phyloP scores from a whole-genome alignment of 306 rosid genomes.

The Cicer bijugum region DNA sequence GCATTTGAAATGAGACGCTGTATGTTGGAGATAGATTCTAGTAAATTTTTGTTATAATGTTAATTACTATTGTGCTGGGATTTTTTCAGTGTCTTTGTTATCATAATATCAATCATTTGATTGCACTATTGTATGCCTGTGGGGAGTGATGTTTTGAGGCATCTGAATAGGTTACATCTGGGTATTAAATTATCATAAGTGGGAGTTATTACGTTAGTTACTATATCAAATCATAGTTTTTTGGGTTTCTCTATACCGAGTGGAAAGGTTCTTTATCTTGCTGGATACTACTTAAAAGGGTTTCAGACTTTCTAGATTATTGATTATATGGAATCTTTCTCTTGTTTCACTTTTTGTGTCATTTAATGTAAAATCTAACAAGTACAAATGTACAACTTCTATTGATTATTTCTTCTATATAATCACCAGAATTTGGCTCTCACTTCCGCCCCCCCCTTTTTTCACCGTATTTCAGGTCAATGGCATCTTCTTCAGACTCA shows the following conservation, averaged over 20 bases:
- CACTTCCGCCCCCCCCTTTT: not conserved
- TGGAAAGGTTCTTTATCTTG: constrained; percentile 25
- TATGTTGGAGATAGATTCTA: constrained; percentile 8
- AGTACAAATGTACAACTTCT: constrained; percentile 7
- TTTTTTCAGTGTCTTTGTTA: not conserved
- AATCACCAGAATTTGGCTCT: constrained; percentile 15
- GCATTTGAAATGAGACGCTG: constrained; percentile 22
- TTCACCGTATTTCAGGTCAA: constrained; percentile 50
- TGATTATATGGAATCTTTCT: not conserved
- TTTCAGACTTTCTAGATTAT: not conserved
- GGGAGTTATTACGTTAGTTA: not conserved
- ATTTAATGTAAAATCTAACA: constrained; percentile 16
- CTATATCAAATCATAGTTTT: constrained; percentile 9
- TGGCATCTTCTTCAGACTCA: constrained; percentile 90
- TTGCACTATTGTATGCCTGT: not conserved
- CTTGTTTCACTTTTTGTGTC: not conserved
- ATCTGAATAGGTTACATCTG: not conserved
- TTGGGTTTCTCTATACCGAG: not conserved
- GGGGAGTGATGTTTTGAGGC: constrained; percentile 1
- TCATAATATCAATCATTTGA: not conserved
- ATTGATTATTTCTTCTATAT: constrained; percentile 4
- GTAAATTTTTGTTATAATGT: constrained; percentile 7
- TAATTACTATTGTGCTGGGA: not conserved
- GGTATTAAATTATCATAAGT: not conserved
- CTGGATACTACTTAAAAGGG: constrained; percentile 5